Evolutionary conservation across 441 rosid genomes (phyloP).

Genomic region (Rhodomyrtus psidioides): DNA sequence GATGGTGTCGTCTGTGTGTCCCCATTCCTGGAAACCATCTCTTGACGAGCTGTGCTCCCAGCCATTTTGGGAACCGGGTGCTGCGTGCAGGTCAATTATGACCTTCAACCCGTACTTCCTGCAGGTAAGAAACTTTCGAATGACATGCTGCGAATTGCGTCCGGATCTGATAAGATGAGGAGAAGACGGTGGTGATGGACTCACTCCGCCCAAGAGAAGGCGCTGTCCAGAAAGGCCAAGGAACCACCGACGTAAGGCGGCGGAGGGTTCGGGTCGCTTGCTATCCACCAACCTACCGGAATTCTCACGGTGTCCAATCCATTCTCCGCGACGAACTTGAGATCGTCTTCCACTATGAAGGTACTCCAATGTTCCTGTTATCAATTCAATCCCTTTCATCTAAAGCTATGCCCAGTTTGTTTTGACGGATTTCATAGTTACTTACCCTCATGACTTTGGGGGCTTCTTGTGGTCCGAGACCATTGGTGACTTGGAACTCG

Average conservation of each 20-base stretch:
- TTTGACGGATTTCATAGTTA: background rate
- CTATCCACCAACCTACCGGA: conserved; percentile 68
- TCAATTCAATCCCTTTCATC: too few relatives aligned
- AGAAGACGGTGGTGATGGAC: background rate
- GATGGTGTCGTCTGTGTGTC: background rate
- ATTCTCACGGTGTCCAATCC: conserved; percentile 43
- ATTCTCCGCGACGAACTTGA: conserved; percentile 32
- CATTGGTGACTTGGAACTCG: background rate
- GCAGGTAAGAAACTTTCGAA: background rate
- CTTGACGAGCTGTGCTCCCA: background rate
- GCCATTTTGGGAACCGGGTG: background rate
- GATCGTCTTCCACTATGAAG: conserved; percentile 42
- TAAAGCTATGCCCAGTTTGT: too few relatives aligned
- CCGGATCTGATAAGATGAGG: background rate
- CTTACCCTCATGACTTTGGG: background rate
- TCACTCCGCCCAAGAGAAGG: conserved; percentile 46
- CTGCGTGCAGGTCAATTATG: background rate
- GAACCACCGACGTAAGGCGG: background rate
- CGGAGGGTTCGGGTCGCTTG: conserved; percentile 45
- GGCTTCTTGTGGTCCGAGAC: background rate
- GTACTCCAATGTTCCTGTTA: background rate
- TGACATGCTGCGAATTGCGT: too few relatives aligned
- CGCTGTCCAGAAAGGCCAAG: conserved; percentile 32
- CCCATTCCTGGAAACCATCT: background rate
- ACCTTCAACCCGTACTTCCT: background rate